These are phyloP conservation scores for Debaryomyces subglobosus DNA, from an alignment of 1,139 yeast genomes.

Conservation along the genomic window DNA sequence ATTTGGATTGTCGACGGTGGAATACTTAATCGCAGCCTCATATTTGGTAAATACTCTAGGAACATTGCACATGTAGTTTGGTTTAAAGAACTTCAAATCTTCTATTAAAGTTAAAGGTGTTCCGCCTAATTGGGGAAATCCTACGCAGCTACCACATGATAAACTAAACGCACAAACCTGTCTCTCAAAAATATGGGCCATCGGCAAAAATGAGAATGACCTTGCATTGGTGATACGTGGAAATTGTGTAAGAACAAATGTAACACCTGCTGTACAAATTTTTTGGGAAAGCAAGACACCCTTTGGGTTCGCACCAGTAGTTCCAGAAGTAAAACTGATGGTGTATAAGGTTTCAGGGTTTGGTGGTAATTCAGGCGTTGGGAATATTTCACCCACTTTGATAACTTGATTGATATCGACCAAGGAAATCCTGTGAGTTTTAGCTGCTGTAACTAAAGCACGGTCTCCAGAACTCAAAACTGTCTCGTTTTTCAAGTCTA, in stretches of 20 bases:
- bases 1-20: constrained; percentile 28
- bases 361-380: constrained; percentile 29
- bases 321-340: constrained; percentile 47
- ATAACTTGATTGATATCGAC: constrained; percentile 38
- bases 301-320: constrained; percentile 45
- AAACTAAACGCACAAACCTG: constrained; percentile 33
- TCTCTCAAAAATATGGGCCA: constrained; percentile 47
- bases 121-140: constrained; percentile 49
- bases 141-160: constrained; percentile 41
- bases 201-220: constrained; percentile 32
- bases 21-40: constrained; percentile 52
- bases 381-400: constrained; percentile 29
- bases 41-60: constrained; percentile 69
- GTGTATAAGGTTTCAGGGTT: constrained; percentile 35
- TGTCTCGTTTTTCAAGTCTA: constrained; percentile 14
- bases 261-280: constrained; percentile 31
- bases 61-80: constrained; percentile 56
- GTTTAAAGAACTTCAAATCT: constrained; percentile 58
- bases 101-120: constrained; percentile 53
- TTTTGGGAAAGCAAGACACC: constrained; percentile 41
- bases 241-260: constrained; percentile 21
- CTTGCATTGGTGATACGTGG: constrained; percentile 15
- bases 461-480: constrained; percentile 21
- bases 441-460: constrained; percentile 25
- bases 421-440: constrained; percentile 25